Evolutionary conservation across 495 filamentous ascomycete species (phyloP).

Genomic region (Chaetomidium leptoderma): DNA sequence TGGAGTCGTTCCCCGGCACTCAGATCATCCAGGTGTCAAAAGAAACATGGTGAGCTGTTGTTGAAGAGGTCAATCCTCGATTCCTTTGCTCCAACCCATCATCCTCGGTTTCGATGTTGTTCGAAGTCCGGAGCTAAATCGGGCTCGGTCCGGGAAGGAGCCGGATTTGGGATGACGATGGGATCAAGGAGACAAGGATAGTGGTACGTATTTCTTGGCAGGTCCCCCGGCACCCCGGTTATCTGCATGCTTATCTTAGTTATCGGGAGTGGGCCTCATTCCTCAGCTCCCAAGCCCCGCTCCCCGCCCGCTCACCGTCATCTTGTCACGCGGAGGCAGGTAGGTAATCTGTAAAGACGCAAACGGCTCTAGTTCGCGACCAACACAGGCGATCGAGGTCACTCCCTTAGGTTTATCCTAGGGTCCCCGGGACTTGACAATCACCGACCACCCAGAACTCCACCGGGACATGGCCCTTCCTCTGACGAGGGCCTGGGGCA

Average conservation of each 20-base stretch:
- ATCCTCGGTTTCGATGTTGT: neutral
- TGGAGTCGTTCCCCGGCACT: too few species aligned
- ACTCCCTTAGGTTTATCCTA: too few species aligned
- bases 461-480: neutral
- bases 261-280: neutral
- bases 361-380: neutral
- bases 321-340: conserved; percentile 10
- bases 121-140: neutral
- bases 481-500: neutral
- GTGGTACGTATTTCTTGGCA: neutral
- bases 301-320: conserved; percentile 12
- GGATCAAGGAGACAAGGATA: neutral
- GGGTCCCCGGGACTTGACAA: too few species aligned
- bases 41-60: too few species aligned
- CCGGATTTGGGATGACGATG: neutral
- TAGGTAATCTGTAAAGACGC: too few species aligned
- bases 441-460: neutral
- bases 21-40: too few species aligned
- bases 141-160: too few species aligned
- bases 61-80: too few species aligned
- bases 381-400: neutral
- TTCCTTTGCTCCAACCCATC: too few species aligned
- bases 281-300: neutral
- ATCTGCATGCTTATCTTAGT: conserved; percentile 3
- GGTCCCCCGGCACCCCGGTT: too few species aligned